Evolutionary conservation across 1,284 basidiomycete genomes (phyloP), one percentile per base, ranked within the genome.

Genomic region (Leccinum subfulvum): DNA sequence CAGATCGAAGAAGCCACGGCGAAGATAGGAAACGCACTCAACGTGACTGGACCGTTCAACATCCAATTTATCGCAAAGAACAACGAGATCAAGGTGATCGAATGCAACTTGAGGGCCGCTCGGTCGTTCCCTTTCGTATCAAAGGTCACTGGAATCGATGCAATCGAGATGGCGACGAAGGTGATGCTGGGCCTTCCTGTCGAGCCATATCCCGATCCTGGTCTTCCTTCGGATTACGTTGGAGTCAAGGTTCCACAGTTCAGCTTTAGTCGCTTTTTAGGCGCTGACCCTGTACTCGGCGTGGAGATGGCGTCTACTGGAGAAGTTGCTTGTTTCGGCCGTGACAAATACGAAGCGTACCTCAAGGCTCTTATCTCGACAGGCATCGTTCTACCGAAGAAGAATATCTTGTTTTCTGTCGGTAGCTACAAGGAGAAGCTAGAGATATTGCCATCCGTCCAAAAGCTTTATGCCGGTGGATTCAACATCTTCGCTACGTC

Each of bases 241-340:
- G 97, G 96, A 66, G 90, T 99, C 78, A 99, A 99, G 82, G 97
- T 98, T 16, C 96, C 97, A 28, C 97, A 99, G 78, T 99, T 99
- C 86, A 95, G 92, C 69, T 99, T 98, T 82, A 94, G 91, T 73
- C 89, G 97, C 64, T 80, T 99, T 39, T 95, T 94, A 26, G 97
- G 97, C 44, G 97, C 97, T 35, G 97, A 99, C 77, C 97, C 97
- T 16, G 91, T 99, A 21, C 85, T 99, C n/a, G 97, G 97, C 73
- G 97, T 99, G 58, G 97, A 99, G 82, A 99, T 99, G 97, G 97
- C 97, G 16, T 98, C 97, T n/a, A 99, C 97, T 1, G 97, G 97
- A 67, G 97, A 99, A 77, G 97, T 99, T 33, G 97, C 97, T 44
- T 98, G 97, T 78, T 99, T 99, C 77, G 97, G 97, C 30, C 89